These are phyloP conservation scores for Diversispora epigaea DNA, from an alignment of 192 early-diverging fungal genomes.

Conservation along the genomic window DNA sequence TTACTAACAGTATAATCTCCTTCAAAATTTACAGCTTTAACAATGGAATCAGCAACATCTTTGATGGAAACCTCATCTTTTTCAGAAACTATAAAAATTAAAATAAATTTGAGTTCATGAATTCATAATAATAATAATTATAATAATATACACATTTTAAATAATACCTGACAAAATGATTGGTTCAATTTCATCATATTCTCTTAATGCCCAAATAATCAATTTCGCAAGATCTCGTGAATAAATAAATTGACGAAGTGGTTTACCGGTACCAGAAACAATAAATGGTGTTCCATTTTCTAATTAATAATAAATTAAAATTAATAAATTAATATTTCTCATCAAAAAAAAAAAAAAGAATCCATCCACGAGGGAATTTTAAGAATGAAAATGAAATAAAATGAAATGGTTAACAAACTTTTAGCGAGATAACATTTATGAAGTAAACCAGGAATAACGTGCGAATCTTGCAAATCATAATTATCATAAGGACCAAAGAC, in stretches of 20 bases:
- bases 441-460: conserved; percentile 76
- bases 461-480: conserved; percentile 75
- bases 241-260: conserved; percentile 82
- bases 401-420: conserved; percentile 47
- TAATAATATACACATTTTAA: neutral
- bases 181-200: conserved; percentile 76
- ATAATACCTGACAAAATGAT: conserved; percentile 75
- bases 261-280: conserved; percentile 72
- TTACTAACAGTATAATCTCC: conserved; percentile 53
- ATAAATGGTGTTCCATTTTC: conserved; percentile 73
- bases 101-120: neutral
- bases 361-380: too few relatives aligned
- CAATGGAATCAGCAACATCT: conserved; percentile 74
- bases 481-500: conserved; percentile 82
- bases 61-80: conserved; percentile 76
- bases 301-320: neutral
- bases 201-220: conserved; percentile 78
- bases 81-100: conserved; percentile 57
- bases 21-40: conserved; percentile 63
- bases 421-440: conserved; percentile 84
- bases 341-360: too few relatives aligned
- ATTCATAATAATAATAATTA: neutral
- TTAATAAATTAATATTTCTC: too few relatives aligned
- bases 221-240: conserved; percentile 77
- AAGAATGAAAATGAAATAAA: neutral